Percentiles rank a stretch among this genome's conserved stretches.
Evolutionary conservation across 2,329 filamentous ascomycete genomes (phyloP).

Genomic region (Tolypocladium nubicola): DNA sequence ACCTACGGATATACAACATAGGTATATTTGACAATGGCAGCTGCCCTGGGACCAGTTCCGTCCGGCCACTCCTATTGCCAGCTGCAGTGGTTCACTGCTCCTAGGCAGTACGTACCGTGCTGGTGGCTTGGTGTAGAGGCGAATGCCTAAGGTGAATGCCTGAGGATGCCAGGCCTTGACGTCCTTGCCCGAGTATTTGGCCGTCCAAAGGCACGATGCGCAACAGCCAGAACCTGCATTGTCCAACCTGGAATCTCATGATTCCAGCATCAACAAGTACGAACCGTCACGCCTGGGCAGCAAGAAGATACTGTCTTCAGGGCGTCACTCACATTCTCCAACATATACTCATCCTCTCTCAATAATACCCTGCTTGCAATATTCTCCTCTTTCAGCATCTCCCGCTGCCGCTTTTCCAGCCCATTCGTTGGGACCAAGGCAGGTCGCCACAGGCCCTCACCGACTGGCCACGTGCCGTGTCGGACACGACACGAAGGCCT

Average conservation of each 20-base stretch:
- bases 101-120: background rate
- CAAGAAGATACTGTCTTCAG: too few species aligned
- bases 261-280: background rate
- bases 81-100: background rate
- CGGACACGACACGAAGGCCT: background rate
- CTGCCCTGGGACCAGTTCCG: too few species aligned
- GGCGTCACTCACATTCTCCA: background rate
- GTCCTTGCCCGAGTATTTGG: background rate
- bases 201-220: background rate
- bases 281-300: background rate
- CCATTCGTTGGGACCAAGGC: background rate
- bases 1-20: too few species aligned
- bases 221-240: background rate
- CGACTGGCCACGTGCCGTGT: background rate
- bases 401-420: background rate
- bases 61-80: too few species aligned
- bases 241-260: background rate
- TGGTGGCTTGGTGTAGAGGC: background rate
- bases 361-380: background rate
- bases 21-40: too few species aligned
- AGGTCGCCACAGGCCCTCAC: background rate
- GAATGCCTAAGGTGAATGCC: background rate
- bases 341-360: background rate
- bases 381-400: background rate
- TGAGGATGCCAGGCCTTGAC: background rate